These are phyloP conservation scores for Saccharomyces hybrid DNA, from an alignment of 1,139 yeast species.

Conservation along the genomic window DNA sequence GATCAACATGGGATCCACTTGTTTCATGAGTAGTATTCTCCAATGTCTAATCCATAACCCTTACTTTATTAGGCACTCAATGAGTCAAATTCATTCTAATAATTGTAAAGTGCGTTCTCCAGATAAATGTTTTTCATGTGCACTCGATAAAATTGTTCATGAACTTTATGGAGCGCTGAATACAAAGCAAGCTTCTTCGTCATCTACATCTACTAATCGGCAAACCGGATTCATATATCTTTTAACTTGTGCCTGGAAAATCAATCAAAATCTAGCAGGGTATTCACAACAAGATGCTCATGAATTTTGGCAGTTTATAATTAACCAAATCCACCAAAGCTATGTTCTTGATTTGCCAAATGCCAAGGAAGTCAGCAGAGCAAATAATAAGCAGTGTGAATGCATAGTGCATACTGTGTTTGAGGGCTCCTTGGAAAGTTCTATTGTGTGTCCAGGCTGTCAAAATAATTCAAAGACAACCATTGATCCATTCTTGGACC, in stretches of 20 bases:
- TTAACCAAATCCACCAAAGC: conserved; percentile 72
- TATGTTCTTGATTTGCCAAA: conserved; percentile 12
- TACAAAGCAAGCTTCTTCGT: conserved; percentile 2
- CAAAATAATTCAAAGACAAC: conserved; percentile 51
- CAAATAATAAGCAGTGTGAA: conserved; percentile 37
- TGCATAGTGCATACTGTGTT: conserved; percentile 81
- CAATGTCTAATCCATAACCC: conserved; percentile 90
- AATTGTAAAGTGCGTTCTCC: conserved; percentile 24
- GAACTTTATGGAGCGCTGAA: conserved; percentile 34
- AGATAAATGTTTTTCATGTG: conserved; percentile 63
- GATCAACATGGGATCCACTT: conserved; percentile 91
- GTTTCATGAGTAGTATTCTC: conserved; percentile 85
- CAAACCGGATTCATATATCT: conserved; percentile 33
- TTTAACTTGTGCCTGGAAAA: conserved; percentile 75
- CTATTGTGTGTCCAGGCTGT: conserved; percentile 69
- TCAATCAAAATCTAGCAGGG: conserved; percentile 79
- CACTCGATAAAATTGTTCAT: conserved; percentile 67
- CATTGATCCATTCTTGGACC: conserved; percentile 83
- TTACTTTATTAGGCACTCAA: conserved; percentile 63
- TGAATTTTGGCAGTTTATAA: conserved; percentile 86
- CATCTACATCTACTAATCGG: conserved; percentile 38
- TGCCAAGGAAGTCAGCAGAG: conserved; percentile 16
- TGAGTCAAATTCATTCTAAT: conserved; percentile 34
- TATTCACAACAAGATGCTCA: conserved; percentile 97
- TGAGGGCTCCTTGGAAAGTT: conserved; percentile 64